A percentile compares a stretch with the other conserved stretches of the same genome.
These are phyloP conservation scores for Lophium mytilinum DNA, from an alignment of 495 filamentous ascomycete species.

Conservation along the genomic window DNA sequence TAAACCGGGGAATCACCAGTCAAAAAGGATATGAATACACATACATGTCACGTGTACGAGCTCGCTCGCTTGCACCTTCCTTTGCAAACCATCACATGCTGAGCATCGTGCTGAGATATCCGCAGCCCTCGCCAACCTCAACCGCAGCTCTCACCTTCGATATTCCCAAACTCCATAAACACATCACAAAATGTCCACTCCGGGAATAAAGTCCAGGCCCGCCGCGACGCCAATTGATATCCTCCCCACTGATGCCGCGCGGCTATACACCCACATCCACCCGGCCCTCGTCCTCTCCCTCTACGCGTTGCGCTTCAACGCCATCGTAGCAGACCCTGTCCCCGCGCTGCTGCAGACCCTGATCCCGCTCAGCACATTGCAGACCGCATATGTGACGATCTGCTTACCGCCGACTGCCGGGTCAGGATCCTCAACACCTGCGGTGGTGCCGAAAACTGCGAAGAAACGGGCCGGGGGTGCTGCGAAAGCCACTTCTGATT, in stretches of 20 bases:
- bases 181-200: too few species aligned
- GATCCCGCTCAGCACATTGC: conserved; percentile 54
- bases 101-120: too few species aligned
- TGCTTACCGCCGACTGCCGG: conserved; percentile 62
- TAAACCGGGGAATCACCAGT: too few species aligned
- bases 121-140: too few species aligned
- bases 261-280: conserved; percentile 53
- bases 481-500: too few species aligned
- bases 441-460: conserved; percentile 27
- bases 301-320: conserved; percentile 52
- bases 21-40: too few species aligned
- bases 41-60: too few species aligned
- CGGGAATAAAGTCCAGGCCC: conserved; percentile 2
- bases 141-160: too few species aligned
- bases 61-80: too few species aligned
- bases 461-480: conserved; percentile 10
- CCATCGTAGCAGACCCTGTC: conserved; percentile 65
- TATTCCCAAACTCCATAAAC: too few species aligned
- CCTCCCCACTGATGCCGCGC: conserved; percentile 42
- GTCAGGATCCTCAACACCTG: conserved; percentile 18
- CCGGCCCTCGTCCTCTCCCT: conserved; percentile 55
- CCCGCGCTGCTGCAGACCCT: conserved; percentile 52
- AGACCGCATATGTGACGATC: conserved; percentile 57
- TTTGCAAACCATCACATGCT: too few species aligned
- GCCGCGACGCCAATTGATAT: conserved; percentile 35